Evolutionary conservation across 2,329 filamentous ascomycete genomes (phyloP).

Genomic region (Plenodomus biglobosus): DNA sequence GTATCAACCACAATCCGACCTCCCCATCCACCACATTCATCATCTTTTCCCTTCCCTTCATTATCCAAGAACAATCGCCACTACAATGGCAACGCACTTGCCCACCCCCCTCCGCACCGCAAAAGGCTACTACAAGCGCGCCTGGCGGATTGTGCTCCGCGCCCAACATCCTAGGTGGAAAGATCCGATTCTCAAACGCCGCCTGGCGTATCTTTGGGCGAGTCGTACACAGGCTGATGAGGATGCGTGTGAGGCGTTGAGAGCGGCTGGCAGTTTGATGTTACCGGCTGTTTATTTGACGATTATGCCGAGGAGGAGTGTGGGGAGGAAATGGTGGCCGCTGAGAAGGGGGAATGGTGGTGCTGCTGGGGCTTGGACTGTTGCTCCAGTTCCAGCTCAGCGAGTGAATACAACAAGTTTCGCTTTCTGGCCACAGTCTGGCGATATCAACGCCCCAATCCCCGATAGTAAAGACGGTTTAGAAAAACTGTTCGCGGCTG

Average conservation of each 20-base stretch:
- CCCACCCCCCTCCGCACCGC: neutral
- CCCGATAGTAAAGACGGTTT: neutral
- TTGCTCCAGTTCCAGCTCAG: neutral
- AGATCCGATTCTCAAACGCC: neutral
- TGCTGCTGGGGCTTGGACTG: neutral
- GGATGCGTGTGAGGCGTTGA: neutral
- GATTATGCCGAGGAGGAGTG: neutral
- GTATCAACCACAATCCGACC: too few species aligned
- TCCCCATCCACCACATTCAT: too few species aligned
- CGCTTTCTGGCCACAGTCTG: neutral
- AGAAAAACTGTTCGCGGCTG: neutral
- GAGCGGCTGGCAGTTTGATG: neutral
- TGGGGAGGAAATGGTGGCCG: neutral
- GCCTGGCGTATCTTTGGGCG: neutral
- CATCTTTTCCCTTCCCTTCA: too few species aligned
- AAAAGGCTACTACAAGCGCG: neutral
- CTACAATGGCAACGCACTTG: neutral
- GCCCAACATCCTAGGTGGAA: neutral
- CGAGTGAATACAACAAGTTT: neutral
- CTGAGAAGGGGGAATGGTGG: neutral
- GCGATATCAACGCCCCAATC: neutral
- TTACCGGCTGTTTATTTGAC: neutral
- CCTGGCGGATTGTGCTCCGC: neutral
- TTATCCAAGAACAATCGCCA: too few species aligned
- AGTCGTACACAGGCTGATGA: neutral